These are phyloP conservation scores for Fusarium pseudoanthophilum DNA, from an alignment of 2,329 filamentous ascomycete species.

Conservation along the genomic window DNA sequence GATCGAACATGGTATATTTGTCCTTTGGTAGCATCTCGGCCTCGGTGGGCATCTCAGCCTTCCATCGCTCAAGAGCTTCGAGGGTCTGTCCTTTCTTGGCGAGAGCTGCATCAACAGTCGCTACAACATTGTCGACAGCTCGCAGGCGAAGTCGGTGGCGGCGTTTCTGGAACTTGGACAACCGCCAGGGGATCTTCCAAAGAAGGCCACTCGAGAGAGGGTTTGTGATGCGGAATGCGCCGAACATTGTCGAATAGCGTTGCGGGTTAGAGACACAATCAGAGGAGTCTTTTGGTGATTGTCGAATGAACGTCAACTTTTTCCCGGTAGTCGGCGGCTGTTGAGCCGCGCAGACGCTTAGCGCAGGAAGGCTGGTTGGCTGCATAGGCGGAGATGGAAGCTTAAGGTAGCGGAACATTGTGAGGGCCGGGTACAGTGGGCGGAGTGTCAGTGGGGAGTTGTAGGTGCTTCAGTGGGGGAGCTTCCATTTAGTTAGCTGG, in stretches of 20 bases:
- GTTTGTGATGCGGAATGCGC: conserved; percentile 82
- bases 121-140: conserved; percentile 87
- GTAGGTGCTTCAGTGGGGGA: background rate
- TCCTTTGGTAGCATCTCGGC: conserved; percentile 94
- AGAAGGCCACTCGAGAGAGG: conserved; percentile 82
- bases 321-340: conserved; percentile 32
- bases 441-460: conserved; percentile 5
- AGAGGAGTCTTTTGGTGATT: conserved; percentile 25
- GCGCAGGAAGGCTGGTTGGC: conserved; percentile 23
- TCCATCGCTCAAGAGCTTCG: conserved; percentile 89
- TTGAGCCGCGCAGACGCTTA: conserved; percentile 20
- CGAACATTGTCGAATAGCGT: conserved; percentile 73
- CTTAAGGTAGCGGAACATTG: conserved; percentile 44
- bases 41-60: conserved; percentile 94
- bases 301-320: conserved; percentile 41
- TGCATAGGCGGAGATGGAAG: background rate
- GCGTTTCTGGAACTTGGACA: conserved; percentile 90
- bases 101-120: conserved; percentile 82
- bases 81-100: conserved; percentile 76
- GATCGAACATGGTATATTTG: conserved; percentile 98
- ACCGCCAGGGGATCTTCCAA: conserved; percentile 97
- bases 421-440: conserved; percentile 31
- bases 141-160: conserved; percentile 86
- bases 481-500: conserved; percentile 4
- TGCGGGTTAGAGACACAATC: conserved; percentile 15